Conservation (phyloP, 2,329 filamentous ascomycete species). For the Fusarium burgessii region DNA sequence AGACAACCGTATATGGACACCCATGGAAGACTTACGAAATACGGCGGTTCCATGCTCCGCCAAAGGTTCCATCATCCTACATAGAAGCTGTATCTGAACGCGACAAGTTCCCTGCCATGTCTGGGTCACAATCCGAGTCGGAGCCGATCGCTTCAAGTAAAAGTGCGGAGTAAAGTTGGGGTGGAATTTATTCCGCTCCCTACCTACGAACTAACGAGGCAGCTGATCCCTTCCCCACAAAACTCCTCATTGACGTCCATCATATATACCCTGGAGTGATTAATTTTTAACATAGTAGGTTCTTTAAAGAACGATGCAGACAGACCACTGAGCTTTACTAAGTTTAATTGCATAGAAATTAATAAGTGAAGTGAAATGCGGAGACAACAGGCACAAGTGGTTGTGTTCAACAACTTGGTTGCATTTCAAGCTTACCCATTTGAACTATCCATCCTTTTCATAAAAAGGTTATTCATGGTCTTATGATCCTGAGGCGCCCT, state of each 20-base stretch:
- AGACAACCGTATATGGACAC: no score
- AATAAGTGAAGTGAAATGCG: no score
- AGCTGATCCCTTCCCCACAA: background rate
- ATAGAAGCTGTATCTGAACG: background rate
- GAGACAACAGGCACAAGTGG: no score
- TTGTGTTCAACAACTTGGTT: no score
- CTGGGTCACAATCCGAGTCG: background rate
- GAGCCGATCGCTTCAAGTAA: background rate
- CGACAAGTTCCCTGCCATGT: background rate
- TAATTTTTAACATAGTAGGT: background rate
- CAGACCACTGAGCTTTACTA: no score
- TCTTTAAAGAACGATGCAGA: no score
- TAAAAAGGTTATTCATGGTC: no score
- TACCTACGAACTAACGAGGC: background rate
- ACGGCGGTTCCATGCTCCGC: background rate
- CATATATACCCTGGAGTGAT: background rate
- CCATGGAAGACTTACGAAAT: background rate
- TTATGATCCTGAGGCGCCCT: no score
- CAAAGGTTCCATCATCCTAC: background rate
- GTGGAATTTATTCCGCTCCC: slow-evolving; percentile 12
- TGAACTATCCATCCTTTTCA: no score
- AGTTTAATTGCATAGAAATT: no score
- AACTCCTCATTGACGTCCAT: background rate
- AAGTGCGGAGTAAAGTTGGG: slow-evolving; percentile 6
- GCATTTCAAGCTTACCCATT: no score